Conservation (phyloP, 352 stramenopile species). For the Globisporangium spinosum region DNA sequence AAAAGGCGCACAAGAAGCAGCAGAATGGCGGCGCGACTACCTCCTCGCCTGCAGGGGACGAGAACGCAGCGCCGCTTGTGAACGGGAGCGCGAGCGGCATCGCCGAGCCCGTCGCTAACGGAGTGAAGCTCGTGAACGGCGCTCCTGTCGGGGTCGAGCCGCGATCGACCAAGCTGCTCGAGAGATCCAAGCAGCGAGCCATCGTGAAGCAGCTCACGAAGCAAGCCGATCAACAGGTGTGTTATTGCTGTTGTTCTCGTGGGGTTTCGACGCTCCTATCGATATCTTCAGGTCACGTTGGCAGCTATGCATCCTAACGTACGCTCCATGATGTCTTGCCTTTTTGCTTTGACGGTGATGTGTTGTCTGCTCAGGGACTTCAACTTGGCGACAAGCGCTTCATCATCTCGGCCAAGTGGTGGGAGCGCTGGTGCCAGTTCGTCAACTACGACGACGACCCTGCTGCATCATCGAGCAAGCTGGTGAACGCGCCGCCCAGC, state of each 20-base stretch:
- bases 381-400: slow-evolving; percentile 78
- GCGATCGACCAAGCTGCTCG: slow-evolving; percentile 24
- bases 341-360: background rate
- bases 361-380: slow-evolving; percentile 29
- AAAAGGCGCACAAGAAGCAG: slow-evolving; percentile 54
- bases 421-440: slow-evolving; percentile 74
- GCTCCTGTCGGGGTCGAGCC: slow-evolving; percentile 15
- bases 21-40: slow-evolving; percentile 28
- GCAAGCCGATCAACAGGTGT: slow-evolving; percentile 54
- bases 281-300: background rate
- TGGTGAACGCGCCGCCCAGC: slow-evolving; percentile 30
- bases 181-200: slow-evolving; percentile 40
- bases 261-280: background rate
- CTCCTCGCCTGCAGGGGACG: background rate
- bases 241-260: background rate
- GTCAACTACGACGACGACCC: slow-evolving; percentile 51
- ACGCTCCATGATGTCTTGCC: background rate
- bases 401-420: slow-evolving; percentile 78
- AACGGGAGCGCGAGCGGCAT: slow-evolving; percentile 13
- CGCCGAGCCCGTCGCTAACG: background rate
- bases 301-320: background rate
- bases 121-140: slow-evolving; percentile 8
- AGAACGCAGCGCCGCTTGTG: background rate
- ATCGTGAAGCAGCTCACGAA: slow-evolving; percentile 56
- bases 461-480: background rate